Evolutionary conservation across 2,329 filamentous ascomycete species (phyloP).

Genomic region (Salinomyces thailandicus): DNA sequence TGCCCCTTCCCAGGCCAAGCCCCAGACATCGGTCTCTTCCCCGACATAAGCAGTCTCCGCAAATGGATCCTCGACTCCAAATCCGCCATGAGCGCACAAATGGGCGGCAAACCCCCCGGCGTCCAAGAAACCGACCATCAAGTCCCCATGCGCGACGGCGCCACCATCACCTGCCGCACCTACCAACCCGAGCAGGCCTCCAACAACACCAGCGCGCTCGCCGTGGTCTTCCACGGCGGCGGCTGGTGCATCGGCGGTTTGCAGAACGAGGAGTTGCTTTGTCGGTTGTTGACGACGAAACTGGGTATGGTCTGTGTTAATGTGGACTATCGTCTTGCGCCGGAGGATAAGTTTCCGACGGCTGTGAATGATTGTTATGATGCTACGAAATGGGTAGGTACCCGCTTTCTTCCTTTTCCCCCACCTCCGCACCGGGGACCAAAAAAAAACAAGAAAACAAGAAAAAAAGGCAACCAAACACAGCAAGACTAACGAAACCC

Average conservation of each 20-base stretch:
- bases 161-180: constrained; percentile 23
- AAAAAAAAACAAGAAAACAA: too few relatives aligned
- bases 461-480: too few relatives aligned
- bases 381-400: constrained; percentile 32
- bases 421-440: too few relatives aligned
- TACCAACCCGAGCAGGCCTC: constrained; percentile 16
- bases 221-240: constrained; percentile 17
- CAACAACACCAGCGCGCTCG: constrained; percentile 13
- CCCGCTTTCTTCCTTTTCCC: too few relatives aligned
- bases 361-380: constrained; percentile 41
- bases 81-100: constrained; percentile 8
- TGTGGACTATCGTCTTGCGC: constrained; percentile 43
- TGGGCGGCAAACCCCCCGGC: constrained; percentile 9
- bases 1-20: constrained; percentile 6
- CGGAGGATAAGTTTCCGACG: constrained; percentile 41
- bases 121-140: constrained; percentile 32
- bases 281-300: constrained; percentile 29
- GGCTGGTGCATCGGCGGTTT: constrained; percentile 32
- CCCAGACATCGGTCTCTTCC: constrained; percentile 19
- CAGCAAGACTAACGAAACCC: not conserved
- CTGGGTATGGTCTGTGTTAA: constrained; percentile 36
- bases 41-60: constrained; percentile 12
- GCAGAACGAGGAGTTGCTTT: constrained; percentile 34
- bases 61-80: constrained; percentile 13
- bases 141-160: constrained; percentile 27